Percentiles rank a stretch among this genome's conserved stretches.
These are phyloP conservation scores for Russula lepida DNA, from an alignment of 768 basidiomycete species.

Conservation along the genomic window DNA sequence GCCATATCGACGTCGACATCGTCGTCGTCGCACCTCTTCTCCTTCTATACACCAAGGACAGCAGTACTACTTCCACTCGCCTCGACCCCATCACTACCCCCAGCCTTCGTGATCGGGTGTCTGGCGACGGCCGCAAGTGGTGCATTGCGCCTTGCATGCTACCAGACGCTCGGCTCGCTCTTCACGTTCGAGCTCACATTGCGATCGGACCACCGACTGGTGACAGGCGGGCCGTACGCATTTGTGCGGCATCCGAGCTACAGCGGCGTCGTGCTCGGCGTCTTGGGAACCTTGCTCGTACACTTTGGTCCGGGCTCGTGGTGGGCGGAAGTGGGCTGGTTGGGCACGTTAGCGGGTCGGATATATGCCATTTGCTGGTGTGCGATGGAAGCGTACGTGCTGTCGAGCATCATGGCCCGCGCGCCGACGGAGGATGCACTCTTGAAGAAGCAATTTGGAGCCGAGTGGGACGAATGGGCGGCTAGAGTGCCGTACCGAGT, in stretches of 20 bases:
- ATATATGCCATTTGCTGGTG: constrained; percentile 11
- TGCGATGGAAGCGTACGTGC: constrained; percentile 15
- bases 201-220: constrained; percentile 20
- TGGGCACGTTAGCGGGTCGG: background rate
- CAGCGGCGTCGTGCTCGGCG: constrained; percentile 18
- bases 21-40: background rate
- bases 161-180: constrained; percentile 17
- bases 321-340: constrained; percentile 11
- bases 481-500: constrained; percentile 14
- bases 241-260: constrained; percentile 24
- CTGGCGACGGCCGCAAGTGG: constrained; percentile 7
- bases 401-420: constrained; percentile 14
- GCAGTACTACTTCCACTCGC: background rate
- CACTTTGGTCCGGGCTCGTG: constrained; percentile 21
- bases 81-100: background rate
- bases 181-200: constrained; percentile 21
- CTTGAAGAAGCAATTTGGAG: constrained; percentile 14
- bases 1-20: background rate
- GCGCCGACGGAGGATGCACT: constrained; percentile 13
- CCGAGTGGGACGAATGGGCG: constrained; percentile 19
- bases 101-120: constrained; percentile 10
- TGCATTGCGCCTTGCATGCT: constrained; percentile 13
- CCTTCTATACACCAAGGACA: background rate
- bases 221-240: constrained; percentile 22
- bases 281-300: constrained; percentile 16